Percentiles rank a stretch among this genome's conserved stretches.
Conservation (phyloP, 2,329 filamentous ascomycete genomes). For the Juglanconis oblonga region DNA sequence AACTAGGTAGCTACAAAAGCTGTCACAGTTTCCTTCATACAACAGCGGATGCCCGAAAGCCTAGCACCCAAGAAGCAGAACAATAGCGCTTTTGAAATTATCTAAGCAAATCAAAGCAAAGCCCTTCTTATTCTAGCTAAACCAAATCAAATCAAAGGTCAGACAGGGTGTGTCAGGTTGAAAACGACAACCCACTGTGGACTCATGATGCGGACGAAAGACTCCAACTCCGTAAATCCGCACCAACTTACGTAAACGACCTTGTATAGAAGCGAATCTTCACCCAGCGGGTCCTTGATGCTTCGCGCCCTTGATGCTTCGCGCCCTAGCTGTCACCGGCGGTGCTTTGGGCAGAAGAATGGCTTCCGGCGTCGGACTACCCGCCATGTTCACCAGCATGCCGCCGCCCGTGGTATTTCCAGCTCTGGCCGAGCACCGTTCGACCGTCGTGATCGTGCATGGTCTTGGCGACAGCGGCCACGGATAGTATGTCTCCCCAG, state of each 20-base stretch:
- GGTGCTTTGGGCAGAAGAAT: neutral
- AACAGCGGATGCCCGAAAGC: too few relatives aligned
- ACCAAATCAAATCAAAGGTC: too few relatives aligned
- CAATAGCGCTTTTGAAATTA: too few relatives aligned
- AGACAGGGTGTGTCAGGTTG: too few relatives aligned
- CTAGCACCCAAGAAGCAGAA: too few relatives aligned
- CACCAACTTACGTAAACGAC: neutral
- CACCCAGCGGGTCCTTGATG: neutral
- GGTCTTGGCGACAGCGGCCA: conserved; percentile 3
- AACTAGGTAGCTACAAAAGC: too few relatives aligned
- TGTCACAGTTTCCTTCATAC: too few relatives aligned
- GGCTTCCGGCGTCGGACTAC: neutral
- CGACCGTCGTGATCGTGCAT: conserved; percentile 7
- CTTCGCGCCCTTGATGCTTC: neutral
- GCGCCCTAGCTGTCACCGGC: neutral
- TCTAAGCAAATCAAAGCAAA: too few relatives aligned
- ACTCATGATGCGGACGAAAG: too few relatives aligned
- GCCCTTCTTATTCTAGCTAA: too few relatives aligned
- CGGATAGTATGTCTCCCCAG: neutral
- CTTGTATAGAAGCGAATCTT: neutral
- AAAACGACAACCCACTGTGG: too few relatives aligned
- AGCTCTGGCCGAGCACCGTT: conserved; percentile 7
- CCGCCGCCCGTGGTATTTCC: conserved; percentile 2
- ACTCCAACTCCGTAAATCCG: neutral
- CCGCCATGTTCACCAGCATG: conserved; percentile 7